Conservation (phyloP, 208 protist genomes). For the Trypanosoma congolense region DNA sequence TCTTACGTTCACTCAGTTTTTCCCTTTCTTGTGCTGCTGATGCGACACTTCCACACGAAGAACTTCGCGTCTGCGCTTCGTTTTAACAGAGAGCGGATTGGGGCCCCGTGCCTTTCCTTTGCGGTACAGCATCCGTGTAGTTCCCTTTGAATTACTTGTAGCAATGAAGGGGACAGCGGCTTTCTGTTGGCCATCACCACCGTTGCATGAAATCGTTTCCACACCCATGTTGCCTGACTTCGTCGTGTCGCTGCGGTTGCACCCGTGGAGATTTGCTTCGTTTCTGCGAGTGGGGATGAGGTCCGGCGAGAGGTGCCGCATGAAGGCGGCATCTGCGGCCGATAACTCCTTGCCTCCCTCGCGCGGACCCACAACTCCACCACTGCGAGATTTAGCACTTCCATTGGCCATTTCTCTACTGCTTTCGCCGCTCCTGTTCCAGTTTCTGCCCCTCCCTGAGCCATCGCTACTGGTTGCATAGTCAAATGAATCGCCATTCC, state of each 20-base stretch:
- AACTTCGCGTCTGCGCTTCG: slow-evolving; percentile 61
- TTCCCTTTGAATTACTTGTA: too few relatives aligned
- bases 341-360: slow-evolving; percentile 16
- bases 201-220: too few relatives aligned
- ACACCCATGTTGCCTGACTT: too few relatives aligned
- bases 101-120: slow-evolving; percentile 12
- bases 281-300: slow-evolving; percentile 3
- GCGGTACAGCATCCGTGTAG: background rate
- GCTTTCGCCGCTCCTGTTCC: background rate
- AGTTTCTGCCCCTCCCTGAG: slow-evolving; percentile 4
- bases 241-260: too few relatives aligned
- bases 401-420: background rate
- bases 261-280: too few relatives aligned
- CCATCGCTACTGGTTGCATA: too few relatives aligned
- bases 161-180: too few relatives aligned
- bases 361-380: background rate
- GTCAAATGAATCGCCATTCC: slow-evolving; percentile 40
- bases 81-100: slow-evolving; percentile 83
- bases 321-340: slow-evolving; percentile 26
- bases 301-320: slow-evolving; percentile 17
- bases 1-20: slow-evolving; percentile 6
- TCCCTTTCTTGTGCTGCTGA: slow-evolving; percentile 3
- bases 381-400: background rate
- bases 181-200: too few relatives aligned
- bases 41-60: slow-evolving; percentile 35